These are phyloP conservation scores for Balakata baccata DNA, from an alignment of 345 rosid genomes.

Conservation along the genomic window DNA sequence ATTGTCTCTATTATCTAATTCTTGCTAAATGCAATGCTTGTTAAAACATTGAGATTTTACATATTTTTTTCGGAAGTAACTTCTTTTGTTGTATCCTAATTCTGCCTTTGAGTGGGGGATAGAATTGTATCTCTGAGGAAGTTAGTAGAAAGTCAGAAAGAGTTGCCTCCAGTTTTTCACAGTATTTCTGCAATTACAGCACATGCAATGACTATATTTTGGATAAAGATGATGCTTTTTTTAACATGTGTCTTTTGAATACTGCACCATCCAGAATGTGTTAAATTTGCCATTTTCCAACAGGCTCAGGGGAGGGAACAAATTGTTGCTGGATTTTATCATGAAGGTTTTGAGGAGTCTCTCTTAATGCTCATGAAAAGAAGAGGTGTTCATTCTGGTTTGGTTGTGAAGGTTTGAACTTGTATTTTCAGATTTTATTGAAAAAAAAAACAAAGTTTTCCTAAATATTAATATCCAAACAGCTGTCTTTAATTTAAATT, in stretches of 20 bases:
- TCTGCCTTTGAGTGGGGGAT: neutral
- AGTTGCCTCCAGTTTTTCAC: neutral
- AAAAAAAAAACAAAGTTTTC: neutral
- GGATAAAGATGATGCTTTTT: neutral
- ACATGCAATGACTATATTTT: neutral
- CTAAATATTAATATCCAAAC: neutral
- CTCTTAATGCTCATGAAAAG: conserved; percentile 97
- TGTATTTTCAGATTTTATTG: conserved; percentile 23
- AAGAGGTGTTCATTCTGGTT: conserved; percentile 91
- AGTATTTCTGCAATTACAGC: neutral
- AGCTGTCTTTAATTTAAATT: neutral
- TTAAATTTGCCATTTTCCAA: conserved; percentile 22
- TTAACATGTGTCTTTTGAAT: neutral
- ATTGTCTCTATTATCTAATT: neutral
- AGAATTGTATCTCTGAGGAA: neutral
- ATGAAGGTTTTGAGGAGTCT: conserved; percentile 90
- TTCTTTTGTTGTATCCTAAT: neutral
- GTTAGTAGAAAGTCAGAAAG: neutral
- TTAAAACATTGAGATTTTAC: neutral
- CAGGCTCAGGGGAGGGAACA: conserved; percentile 91
- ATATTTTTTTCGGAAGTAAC: neutral
- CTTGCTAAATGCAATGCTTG: neutral
- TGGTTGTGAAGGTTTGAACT: conserved; percentile 78
- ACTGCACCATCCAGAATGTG: conserved; percentile 2
- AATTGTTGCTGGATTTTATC: conserved; percentile 90